Evolutionary conservation across 2,329 filamentous ascomycete species (phyloP), one percentile per base, ranked within the genome.

Genomic region (Pseudogymnoascus sp.): DNA sequence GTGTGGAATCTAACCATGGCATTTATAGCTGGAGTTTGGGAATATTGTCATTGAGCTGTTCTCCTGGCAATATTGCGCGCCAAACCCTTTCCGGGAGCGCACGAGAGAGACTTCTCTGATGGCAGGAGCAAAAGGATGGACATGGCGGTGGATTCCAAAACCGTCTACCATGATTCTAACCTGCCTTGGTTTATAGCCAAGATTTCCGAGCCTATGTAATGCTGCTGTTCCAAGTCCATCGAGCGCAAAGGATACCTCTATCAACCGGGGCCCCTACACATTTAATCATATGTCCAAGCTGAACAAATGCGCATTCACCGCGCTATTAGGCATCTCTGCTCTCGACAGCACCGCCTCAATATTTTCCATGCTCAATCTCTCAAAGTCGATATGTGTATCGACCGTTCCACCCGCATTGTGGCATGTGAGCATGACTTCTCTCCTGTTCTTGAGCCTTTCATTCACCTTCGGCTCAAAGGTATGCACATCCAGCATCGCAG

Each of bases 361-460:
- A 71, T 89, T 90, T 69, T 83, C 77, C 80, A 90, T 88, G 35
- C 82, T 83, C 71, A 88, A 70, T 72, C 83, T 80, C 76, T 89
- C 87, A 67, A 89, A 88, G 3, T 83, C 85, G n/a, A 82, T 72
- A 62, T 73, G 71, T 65, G 86, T 86, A 72, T 88, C 85, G 13
- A 88, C 78, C 37, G 85, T 88, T 3, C 85, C 85, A 0, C 86
- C 86, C 1, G 86, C 87, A 67, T 88, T 88, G 71, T 89, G 87
- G 61, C 84, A 83, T n/a, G 87, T 84, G 62, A 89, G 71, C 75
- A 86, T 79, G 13, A 76, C 77, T 29, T 75, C 69, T 35, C 64
- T 69, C 50, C 68, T 66, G 11, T 23, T 59, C 62, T 69, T 70
- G 23, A 73, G 60, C 19, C 71, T 65, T 11, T 68, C 66, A 65